These are phyloP conservation scores for Epichloe sp. DNA, from an alignment of 2,329 filamentous ascomycete genomes.

Conservation along the genomic window DNA sequence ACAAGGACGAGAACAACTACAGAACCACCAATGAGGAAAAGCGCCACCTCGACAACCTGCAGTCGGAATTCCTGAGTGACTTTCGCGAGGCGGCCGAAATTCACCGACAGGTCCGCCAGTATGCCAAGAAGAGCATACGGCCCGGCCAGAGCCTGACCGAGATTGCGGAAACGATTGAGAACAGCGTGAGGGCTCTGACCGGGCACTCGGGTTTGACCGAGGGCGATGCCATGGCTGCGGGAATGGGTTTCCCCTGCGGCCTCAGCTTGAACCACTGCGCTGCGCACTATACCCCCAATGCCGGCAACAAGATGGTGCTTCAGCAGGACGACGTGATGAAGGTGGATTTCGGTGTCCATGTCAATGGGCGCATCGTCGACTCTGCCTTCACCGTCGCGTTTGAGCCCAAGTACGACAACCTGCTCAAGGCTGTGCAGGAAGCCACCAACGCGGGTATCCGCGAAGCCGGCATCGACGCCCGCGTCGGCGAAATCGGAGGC, in stretches of 20 bases:
- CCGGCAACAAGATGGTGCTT: constrained; percentile 67
- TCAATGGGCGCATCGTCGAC: constrained; percentile 70
- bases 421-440: constrained; percentile 59
- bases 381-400: constrained; percentile 70
- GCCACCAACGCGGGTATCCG: constrained; percentile 72
- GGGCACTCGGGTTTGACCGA: constrained; percentile 66
- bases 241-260: constrained; percentile 79
- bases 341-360: constrained; percentile 70
- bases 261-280: constrained; percentile 75
- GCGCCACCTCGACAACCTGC: constrained; percentile 67
- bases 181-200: constrained; percentile 62
- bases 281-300: constrained; percentile 78
- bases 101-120: constrained; percentile 78
- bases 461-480: constrained; percentile 83
- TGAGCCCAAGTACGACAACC: constrained; percentile 60
- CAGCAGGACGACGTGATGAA: constrained; percentile 67
- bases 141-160: constrained; percentile 69
- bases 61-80: constrained; percentile 66
- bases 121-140: constrained; percentile 67
- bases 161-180: constrained; percentile 79
- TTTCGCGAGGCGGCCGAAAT: constrained; percentile 78
- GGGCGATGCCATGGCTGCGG: constrained; percentile 64
- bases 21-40: constrained; percentile 76
- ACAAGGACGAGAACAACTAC: constrained; percentile 61
- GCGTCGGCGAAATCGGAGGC: constrained; percentile 73